Percentiles rank a stretch among this genome's conserved stretches.
Conservation (phyloP, 306 rosid species). For the Pterocarpus santalinus region DNA sequence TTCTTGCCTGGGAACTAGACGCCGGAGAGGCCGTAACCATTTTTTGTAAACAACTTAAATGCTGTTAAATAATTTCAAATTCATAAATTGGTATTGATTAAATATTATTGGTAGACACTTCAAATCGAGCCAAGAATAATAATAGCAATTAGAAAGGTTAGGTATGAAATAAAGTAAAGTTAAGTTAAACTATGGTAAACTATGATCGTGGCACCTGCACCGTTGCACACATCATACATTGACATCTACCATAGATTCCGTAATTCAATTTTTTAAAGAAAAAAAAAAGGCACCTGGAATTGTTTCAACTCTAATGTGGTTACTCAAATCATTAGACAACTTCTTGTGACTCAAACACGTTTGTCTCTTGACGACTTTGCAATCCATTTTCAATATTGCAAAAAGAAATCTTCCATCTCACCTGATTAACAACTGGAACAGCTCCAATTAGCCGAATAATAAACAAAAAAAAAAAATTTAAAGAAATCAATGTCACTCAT, state of each 20-base stretch:
- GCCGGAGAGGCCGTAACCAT: not conserved
- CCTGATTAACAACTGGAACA: constrained; percentile 38
- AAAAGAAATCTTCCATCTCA: not conserved
- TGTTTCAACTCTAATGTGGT: constrained; percentile 13
- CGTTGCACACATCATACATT: not conserved
- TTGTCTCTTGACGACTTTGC: constrained; percentile 17
- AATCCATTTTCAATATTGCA: constrained; percentile 17
- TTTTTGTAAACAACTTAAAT: not conserved
- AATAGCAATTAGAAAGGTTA: not conserved
- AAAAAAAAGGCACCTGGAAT: constrained; percentile 1
- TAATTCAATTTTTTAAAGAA: not conserved
- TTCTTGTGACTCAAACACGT: not conserved
- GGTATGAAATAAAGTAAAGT: not conserved
- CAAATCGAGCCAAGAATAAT: not conserved
- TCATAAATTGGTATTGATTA: not conserved
- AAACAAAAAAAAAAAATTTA: not conserved
- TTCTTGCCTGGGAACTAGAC: too few species aligned
- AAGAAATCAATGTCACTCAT: constrained; percentile 39
- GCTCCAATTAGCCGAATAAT: not conserved
- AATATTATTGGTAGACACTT: not conserved
- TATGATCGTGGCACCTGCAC: not conserved
- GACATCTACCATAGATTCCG: constrained; percentile 4
- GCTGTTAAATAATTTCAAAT: not conserved
- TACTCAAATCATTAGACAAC: constrained; percentile 17
- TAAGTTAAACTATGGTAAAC: not conserved